Evolutionary conservation across 305 asterid genomes (phyloP), one percentile per base, ranked within the genome.

Genomic region (Ruellia speciosa): DNA sequence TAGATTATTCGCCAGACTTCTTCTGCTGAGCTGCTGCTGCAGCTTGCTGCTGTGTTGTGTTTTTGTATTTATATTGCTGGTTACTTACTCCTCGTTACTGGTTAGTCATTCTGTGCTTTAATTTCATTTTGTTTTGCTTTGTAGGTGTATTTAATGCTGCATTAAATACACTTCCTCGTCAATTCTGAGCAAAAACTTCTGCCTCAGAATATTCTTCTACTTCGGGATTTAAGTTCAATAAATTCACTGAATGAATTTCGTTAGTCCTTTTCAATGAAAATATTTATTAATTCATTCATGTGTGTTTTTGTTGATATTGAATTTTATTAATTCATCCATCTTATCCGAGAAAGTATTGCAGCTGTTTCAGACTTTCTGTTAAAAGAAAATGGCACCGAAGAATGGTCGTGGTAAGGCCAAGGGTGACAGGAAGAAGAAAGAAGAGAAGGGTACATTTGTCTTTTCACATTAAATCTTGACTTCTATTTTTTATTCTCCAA

Each of bases 351-450:
- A 12, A 43, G 11, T 0, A 5, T 2, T n/a, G 14, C 14, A 43
- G 15, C 49, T 43, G 31, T 24, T 24, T 24, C 31, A 24, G 31
- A 24, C 66, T 52, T 70, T 55, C 40, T 61, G 56, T 43, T 57
- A 40, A 58, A 52, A 58, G 73, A 52, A 58, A 75, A 88, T 88
- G 98, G 98, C 98, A 66, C 98, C 96, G 2, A 92, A 92, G 90
- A 80, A 75, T 63, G 88, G 83, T 6, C 92, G 98, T 39, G 94
- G 98, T 45, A 92, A 81, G 88, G 71, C 80, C 0, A 88, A 85
- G 72, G 93, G 95, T 34, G 98, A 88, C 75, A 88, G 79, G 96
- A 92, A 86, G 88, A 92, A 84, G 94, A 88, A 85, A 58, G 96
- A 92, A 70, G 98, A 88, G 69, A 92, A 88, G 73, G 93, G 96